Evolutionary conservation across 805 yeast genomes (phyloP), one percentile per base, ranked within the genome.

Genomic region (Suhomyces emberorum): DNA sequence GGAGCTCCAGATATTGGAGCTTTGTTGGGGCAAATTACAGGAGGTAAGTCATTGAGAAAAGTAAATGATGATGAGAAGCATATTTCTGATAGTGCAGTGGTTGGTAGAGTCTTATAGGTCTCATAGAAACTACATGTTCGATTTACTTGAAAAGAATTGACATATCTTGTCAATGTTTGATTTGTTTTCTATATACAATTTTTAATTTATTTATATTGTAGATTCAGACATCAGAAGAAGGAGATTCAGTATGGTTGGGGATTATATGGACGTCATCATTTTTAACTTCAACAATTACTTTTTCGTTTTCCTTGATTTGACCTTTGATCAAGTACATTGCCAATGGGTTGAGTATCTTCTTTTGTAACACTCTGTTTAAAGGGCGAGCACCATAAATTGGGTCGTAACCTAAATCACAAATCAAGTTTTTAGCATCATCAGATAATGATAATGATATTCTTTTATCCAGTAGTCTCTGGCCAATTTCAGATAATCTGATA

Each of bases 351-450:
- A 93, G 69, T n/a, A 93, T 57, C 44, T 74, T 65, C 66, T 83
- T 86, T 58, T 88, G 95, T 42, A 91, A 79, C 35, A 88, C 73
- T 51, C 98, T 77, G 69, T 93, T 91, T 59, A 93, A 72, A 8
- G 98, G 98, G 55, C 98, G 77, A 0, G 98, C 98, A 49, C 98
- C 98, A 54, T 91, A 93, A 28, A 81, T 61, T 21, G 87, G 85
- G 54, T 91, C 97, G 57, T 91, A 93, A 3, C 98, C 98, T 46
- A 83, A 70, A 19, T 82, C 79, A 3, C 91, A 80, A 25, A 93
- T 68, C 83, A 93, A 81, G 10, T 72, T 75, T 57, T 83, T 87
- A 3, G 91, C 95, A 2, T 63, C 78, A 7, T 74, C 77, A 2
- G 76, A 55, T 15, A 86, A 64, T 0, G 69, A 60, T 38, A 77